Base-by-base conservation (phyloP, 148 eudicot species). In the Salicornia ramosissima region DNA sequence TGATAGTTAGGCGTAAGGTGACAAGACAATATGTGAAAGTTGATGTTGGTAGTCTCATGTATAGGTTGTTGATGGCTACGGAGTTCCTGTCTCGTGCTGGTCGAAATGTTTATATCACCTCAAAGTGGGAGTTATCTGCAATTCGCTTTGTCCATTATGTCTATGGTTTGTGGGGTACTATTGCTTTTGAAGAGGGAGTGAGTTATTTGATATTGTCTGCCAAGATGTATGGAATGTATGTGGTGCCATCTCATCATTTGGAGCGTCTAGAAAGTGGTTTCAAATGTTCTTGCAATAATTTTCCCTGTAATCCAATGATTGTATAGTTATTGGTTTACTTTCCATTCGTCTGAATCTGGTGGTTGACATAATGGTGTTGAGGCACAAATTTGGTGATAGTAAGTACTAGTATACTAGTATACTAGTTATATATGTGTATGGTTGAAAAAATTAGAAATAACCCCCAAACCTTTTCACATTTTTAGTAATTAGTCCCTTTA, bases 81-180 rank as follows among this genome's bases (percentile, higher is more conserved):
- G 55, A 43, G 33, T 62, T 42, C 15, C 15, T 73, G 47, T 73
- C 70, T 14, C n/a, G n/a, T n/a, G n/a, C n/a, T n/a, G 33, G 29
- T 42, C 51, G 71, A 40, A 73, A 73, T 56, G 64, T 65, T 39
- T 30, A 24, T 56, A 31, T 73, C 5, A 65, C 71, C 22, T 65
- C 70, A 0, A 55, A 73, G 63, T 73, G 76, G 76, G 76, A 73
- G 76, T 73, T 73, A 43, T 73, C 65, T 70, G 61, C 65, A 30
- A 24, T 73, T 14, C 65, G 76, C 28, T 43, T 73, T 22, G 65
- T 73, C 65, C 42, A 65, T 7, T 6, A 33, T 31, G 29, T 65
- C 14, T 64, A 42, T 50, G 71, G 76, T 13, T 73, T 73, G 19
- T 73, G 71, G 76, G 58, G 70, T 54, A 73, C 70, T 52, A 68